Conservation (phyloP, 1,139 yeast genomes). For the Hyphopichia khmerensis region DNA sequence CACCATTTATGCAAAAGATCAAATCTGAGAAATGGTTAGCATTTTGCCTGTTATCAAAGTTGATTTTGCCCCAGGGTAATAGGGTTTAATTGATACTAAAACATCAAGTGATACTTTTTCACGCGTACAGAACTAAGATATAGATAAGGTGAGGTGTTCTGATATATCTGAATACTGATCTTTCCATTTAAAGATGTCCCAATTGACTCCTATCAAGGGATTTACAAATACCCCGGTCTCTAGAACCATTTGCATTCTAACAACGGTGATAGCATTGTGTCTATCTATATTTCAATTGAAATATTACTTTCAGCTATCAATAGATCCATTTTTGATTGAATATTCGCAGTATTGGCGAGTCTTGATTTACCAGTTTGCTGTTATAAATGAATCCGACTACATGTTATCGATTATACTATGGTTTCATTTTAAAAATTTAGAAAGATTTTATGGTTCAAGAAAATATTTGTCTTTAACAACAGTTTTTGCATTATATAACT, state of each 20-base stretch:
- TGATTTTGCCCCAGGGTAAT: background rate
- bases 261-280: constrained; percentile 47
- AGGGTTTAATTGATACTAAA: background rate
- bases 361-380: constrained; percentile 53
- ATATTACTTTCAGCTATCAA: constrained; percentile 50
- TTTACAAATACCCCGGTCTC: constrained; percentile 62
- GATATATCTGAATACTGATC: too few species aligned
- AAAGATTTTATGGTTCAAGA: constrained; percentile 62
- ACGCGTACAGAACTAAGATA: too few species aligned
- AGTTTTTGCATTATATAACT: constrained; percentile 35
- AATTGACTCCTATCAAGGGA: constrained; percentile 50
- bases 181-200: constrained; percentile 18
- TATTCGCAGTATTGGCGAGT: constrained; percentile 74
- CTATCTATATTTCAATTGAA: constrained; percentile 59
- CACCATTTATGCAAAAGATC: too few species aligned
- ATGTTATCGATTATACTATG: constrained; percentile 50
- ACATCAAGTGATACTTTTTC: too few species aligned
- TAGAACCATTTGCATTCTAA: constrained; percentile 36
- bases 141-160: too few species aligned
- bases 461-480: constrained; percentile 47
- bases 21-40: too few species aligned
- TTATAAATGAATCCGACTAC: constrained; percentile 66
- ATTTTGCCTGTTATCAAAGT: background rate
- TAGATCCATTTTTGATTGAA: constrained; percentile 58
- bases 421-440: constrained; percentile 62